These are phyloP conservation scores for Dactylellina haptotyla DNA, from an alignment of 2,329 filamentous ascomycete genomes.

Conservation along the genomic window DNA sequence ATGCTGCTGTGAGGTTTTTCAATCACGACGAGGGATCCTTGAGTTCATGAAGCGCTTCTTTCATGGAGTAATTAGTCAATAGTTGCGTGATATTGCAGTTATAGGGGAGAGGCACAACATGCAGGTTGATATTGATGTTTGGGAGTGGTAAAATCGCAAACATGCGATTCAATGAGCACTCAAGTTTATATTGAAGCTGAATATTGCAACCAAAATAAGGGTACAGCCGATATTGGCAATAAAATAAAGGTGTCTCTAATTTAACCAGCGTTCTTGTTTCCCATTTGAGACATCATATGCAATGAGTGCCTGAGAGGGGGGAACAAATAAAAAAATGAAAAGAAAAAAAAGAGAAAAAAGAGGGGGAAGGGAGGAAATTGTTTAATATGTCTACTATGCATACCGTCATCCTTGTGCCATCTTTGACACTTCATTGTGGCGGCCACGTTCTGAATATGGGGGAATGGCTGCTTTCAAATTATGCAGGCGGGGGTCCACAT, in stretches of 20 bases:
- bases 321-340: too few relatives aligned
- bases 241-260: conserved; percentile 24
- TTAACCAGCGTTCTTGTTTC: conserved; percentile 8
- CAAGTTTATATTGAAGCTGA: neutral
- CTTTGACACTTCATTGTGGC: conserved; percentile 33
- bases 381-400: conserved; percentile 25
- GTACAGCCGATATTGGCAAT: neutral
- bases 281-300: conserved; percentile 21
- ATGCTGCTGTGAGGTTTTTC: neutral
- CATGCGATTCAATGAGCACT: neutral
- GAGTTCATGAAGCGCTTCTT: too few relatives aligned
- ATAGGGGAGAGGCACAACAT: neutral
- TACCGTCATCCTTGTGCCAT: conserved; percentile 32
- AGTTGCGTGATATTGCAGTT: neutral
- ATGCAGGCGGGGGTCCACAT: conserved; percentile 8
- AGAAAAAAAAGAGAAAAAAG: neutral
- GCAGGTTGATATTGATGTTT: neutral
- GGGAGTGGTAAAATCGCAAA: neutral
- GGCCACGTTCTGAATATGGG: conserved; percentile 34
- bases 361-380: neutral
- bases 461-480: neutral
- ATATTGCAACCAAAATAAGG: neutral
- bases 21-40: too few relatives aligned
- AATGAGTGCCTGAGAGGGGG: too few relatives aligned
- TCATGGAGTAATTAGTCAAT: too few relatives aligned